Conservation (phyloP, 805 yeast species). For the Torulaspora indica region DNA sequence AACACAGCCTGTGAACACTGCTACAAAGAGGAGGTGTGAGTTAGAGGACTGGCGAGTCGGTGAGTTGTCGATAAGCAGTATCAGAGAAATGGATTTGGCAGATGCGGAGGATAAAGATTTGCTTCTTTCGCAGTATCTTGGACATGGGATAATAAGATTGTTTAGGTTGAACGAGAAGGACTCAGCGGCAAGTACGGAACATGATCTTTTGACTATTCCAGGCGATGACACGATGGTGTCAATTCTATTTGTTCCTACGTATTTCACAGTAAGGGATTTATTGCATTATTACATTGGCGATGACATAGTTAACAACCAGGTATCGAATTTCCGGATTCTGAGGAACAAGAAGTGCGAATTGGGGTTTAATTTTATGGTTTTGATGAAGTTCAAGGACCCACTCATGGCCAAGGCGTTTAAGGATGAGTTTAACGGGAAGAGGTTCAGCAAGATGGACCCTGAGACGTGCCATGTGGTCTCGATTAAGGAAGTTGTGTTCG, state of each 20-base stretch:
- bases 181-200: constrained; percentile 15
- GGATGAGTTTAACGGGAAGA: constrained; percentile 60
- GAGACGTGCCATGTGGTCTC: constrained; percentile 75
- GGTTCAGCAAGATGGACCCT: constrained; percentile 83
- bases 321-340: constrained; percentile 70
- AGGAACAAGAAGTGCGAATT: constrained; percentile 56
- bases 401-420: constrained; percentile 60
- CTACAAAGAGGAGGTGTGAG: not conserved
- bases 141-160: constrained; percentile 68
- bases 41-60: constrained; percentile 21
- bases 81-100: constrained; percentile 8
- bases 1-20: not conserved
- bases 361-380: constrained; percentile 57
- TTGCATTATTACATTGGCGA: constrained; percentile 68
- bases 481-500: constrained; percentile 55
- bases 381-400: constrained; percentile 63
- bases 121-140: constrained; percentile 54
- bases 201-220: constrained; percentile 28
- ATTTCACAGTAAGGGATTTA: constrained; percentile 79
- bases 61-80: constrained; percentile 7
- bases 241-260: constrained; percentile 81
- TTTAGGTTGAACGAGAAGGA: constrained; percentile 49
- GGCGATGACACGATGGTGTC: constrained; percentile 68
- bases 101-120: constrained; percentile 17
- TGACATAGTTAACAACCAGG: constrained; percentile 46